Evolutionary conservation across 2,329 filamentous ascomycete genomes (phyloP), one percentile per base, ranked within the genome.

Genomic region (Alternaria sp.): DNA sequence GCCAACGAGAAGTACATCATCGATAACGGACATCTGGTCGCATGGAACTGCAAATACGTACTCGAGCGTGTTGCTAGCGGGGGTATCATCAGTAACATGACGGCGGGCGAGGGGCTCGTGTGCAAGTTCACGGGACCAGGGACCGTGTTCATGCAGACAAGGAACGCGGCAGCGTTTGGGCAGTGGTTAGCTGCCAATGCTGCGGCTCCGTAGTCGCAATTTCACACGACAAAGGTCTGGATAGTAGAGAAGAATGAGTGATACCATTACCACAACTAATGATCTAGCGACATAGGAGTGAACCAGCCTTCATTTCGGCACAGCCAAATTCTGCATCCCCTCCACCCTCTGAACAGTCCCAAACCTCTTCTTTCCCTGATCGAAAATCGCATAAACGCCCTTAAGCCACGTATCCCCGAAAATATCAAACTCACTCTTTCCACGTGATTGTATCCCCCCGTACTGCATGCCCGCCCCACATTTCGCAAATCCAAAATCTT

Each of bases 11-110:
- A 90, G 69, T 98, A 97, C 79, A 92, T 95, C 67, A 89, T 97
- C 58, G 93, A 97, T 73, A 97, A 97, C 71, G 93, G 93, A 3
- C 93, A 98, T 70, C 85, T 98, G 1, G 93, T 98, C 0, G 94
- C 95, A 0, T 99, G 95, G 95, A 97, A 97, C 77, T 94, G 92
- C 74, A 93, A 97, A 74, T 99, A 98, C 73, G 86, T 92, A 5
- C 88, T 99, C 64, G 93, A 97, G 81, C 89, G 95, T 16, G 91
- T 96, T 4, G 90, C 94, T 0, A 95, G 92, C 3, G 95, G 95
- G 2, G 95, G 95, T 38, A 89, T 99, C 65, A 90, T 99, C n/a
- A 94, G 92, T n/a, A 89, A 90, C 10, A 79, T 97, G 22, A 88
- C 89, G 28, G 90, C 92, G 0, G 91, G 86, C 0, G 95, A 99